A percentile compares a stretch with the other conserved stretches of the same genome.
These are phyloP conservation scores for Trichomonascus vanleenenianus DNA, from an alignment of 805 yeast species.

Conservation along the genomic window DNA sequence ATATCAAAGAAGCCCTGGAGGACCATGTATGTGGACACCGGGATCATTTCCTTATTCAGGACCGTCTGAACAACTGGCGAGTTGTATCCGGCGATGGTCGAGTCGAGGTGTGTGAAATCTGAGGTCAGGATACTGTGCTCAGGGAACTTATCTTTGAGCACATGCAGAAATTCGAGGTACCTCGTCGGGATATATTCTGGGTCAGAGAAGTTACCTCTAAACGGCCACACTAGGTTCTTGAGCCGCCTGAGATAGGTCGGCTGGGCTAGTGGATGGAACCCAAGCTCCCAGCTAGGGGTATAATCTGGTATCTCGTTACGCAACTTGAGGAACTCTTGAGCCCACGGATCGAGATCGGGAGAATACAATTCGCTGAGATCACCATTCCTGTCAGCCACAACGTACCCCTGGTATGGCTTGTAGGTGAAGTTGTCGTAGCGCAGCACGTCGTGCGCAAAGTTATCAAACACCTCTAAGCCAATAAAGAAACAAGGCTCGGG, in stretches of 20 bases:
- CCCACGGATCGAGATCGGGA: slow-evolving; percentile 24
- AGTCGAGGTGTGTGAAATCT: slow-evolving; percentile 48
- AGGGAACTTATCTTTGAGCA: slow-evolving; percentile 60
- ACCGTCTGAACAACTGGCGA: slow-evolving; percentile 79
- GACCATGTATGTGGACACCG: slow-evolving; percentile 69
- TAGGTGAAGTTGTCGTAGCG: slow-evolving; percentile 63
- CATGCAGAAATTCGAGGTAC: slow-evolving; percentile 53
- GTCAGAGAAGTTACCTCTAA: slow-evolving; percentile 56
- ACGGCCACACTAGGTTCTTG: slow-evolving; percentile 51
- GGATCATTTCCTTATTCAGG: slow-evolving; percentile 56
- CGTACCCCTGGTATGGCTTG: slow-evolving; percentile 70
- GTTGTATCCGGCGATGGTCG: slow-evolving; percentile 44
- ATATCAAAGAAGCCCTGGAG: slow-evolving; percentile 82
- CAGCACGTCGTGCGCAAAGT: slow-evolving; percentile 73
- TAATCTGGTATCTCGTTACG: slow-evolving; percentile 33
- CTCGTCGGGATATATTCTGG: slow-evolving; percentile 83
- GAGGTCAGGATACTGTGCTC: slow-evolving; percentile 66
- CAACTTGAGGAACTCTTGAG: slow-evolving; percentile 46
- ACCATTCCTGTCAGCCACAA: slow-evolving; percentile 60
- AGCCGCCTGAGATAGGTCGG: slow-evolving; percentile 35
- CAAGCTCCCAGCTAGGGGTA: slow-evolving; percentile 25
- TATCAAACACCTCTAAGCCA: slow-evolving; percentile 79
- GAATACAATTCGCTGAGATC: slow-evolving; percentile 65
- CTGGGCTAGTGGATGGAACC: slow-evolving; percentile 56
- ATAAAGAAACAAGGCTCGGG: slow-evolving; percentile 66